Conservation (phyloP, 2,329 filamentous ascomycete species). For the Colletotrichum destructivum region DNA sequence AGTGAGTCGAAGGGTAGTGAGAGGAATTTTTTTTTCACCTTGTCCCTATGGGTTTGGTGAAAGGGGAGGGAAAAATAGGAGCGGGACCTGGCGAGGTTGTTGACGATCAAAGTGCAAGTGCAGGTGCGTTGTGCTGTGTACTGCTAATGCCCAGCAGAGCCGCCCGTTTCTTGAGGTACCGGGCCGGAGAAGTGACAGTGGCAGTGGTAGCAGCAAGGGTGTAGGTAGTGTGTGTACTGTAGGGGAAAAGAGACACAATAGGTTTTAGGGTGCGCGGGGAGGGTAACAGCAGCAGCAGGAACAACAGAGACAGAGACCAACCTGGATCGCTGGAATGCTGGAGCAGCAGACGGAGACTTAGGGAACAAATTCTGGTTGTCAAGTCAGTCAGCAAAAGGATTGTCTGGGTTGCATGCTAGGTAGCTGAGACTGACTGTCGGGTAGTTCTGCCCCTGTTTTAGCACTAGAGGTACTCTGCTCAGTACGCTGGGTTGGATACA, state of each 20-base stretch:
- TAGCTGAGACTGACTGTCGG: conserved; percentile 2
- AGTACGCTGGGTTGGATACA: conserved; percentile 1
- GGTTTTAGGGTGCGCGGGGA: no score
- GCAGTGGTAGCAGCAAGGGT: background rate
- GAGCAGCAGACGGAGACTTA: background rate
- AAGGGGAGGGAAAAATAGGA: conserved; percentile 18
- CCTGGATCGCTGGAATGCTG: background rate
- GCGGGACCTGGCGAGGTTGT: conserved; percentile 37
- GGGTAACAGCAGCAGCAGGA: no score
- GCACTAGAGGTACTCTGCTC: background rate
- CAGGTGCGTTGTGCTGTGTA: background rate
- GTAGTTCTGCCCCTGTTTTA: background rate
- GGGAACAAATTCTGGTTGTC: background rate
- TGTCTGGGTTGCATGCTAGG: background rate
- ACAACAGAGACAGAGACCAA: no score
- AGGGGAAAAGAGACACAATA: no score
- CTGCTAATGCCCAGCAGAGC: background rate
- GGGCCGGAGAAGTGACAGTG: background rate
- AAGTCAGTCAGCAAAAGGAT: background rate
- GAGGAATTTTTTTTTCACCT: conserved; percentile 3
- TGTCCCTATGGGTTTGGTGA: conserved; percentile 15
- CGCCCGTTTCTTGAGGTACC: background rate
- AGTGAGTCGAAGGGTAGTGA: background rate
- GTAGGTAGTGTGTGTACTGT: no score
- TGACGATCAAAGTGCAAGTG: conserved; percentile 26